phyloP scores from a whole-genome alignment of 1,139 yeast species.

The Waltiozyma sp. region DNA sequence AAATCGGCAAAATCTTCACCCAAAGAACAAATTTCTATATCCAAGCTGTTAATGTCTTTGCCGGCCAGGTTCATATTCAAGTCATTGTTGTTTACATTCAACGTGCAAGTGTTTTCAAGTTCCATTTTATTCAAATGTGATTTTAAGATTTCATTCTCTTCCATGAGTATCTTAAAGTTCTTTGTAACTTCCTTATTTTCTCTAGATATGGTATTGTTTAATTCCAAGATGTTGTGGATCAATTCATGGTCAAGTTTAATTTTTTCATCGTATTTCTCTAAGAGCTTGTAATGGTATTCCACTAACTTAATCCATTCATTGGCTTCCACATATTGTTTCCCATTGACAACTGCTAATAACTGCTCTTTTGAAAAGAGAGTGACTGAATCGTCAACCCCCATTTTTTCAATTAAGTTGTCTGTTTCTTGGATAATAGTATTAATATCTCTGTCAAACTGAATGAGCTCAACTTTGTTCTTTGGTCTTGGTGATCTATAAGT shows the following conservation, averaged over 20 bases:
- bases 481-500: not conserved
- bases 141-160: not conserved
- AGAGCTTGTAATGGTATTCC: constrained; percentile 3
- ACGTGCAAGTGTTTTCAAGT: not conserved
- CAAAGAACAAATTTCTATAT: not conserved
- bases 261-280: constrained; percentile 2
- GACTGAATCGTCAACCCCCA: not conserved
- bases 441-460: not conserved
- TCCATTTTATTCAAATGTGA: not conserved
- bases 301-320: constrained; percentile 8
- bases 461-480: not conserved
- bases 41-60: not conserved
- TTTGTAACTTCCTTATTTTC: not conserved
- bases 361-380: not conserved
- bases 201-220: constrained; percentile 8
- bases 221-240: constrained; percentile 11
- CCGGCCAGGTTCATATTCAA: not conserved
- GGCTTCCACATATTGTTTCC: not conserved
- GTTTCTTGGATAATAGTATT: not conserved
- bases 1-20: not conserved
- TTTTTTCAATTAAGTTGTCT: not conserved
- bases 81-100: not conserved
- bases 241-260: constrained; percentile 5
- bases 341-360: constrained; percentile 2
- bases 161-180: not conserved